Conservation (phyloP, 202 grass and related monocot species). For the Miscanthus sacchariflorus region DNA sequence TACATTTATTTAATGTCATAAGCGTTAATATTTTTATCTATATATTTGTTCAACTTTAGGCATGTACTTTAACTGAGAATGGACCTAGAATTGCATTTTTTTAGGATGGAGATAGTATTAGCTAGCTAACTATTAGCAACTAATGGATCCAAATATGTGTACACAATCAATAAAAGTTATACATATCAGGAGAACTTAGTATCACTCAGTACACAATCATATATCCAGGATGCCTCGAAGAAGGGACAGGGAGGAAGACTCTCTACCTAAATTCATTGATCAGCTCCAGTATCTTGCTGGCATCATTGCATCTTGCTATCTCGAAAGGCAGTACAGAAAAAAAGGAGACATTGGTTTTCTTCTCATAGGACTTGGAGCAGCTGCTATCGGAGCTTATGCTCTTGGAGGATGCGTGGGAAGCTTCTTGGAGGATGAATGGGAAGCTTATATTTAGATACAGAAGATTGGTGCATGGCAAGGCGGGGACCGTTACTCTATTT, state of each 20-base stretch:
- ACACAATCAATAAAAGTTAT: not conserved
- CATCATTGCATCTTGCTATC: not conserved
- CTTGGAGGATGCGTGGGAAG: not conserved
- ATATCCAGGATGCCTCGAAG: not conserved
- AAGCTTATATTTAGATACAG: not conserved
- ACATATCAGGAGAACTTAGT: too few relatives aligned
- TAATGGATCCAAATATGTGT: not conserved
- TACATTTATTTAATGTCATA: too few relatives aligned
- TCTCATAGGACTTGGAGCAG: not conserved
- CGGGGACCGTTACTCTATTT: too few relatives aligned
- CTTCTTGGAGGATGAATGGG: not conserved
- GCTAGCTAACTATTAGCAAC: too few relatives aligned
- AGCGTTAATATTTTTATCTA: too few relatives aligned
- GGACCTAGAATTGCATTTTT: too few relatives aligned
- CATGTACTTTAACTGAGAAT: too few relatives aligned
- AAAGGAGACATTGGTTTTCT: not conserved
- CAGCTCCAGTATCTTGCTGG: not conserved
- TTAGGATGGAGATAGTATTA: too few relatives aligned
- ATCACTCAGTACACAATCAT: too few relatives aligned
- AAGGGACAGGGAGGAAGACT: too few relatives aligned
- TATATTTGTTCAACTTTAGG: too few relatives aligned
- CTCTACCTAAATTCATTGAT: too few relatives aligned
- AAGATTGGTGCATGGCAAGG: not conserved
- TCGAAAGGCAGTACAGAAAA: not conserved
- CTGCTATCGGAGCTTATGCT: not conserved